Percentiles rank a stretch among this genome's conserved stretches.
Conservation (phyloP, 768 basidiomycete genomes). For the Lactifluus rugatus region DNA sequence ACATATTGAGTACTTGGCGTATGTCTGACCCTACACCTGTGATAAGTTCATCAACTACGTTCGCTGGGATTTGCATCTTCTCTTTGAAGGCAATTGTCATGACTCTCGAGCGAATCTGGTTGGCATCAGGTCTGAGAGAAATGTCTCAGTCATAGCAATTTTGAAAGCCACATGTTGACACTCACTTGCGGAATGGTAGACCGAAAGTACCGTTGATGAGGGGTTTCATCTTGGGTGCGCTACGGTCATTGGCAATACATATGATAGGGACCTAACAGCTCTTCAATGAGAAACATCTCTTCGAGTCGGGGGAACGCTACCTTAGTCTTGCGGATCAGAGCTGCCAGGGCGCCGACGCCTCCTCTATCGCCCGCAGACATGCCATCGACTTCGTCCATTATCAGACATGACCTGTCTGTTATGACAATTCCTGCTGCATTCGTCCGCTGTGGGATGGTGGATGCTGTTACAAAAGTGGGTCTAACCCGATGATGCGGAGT, state of each 20-base stretch:
- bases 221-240: conserved; percentile 87
- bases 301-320: conserved; percentile 29
- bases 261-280: conserved; percentile 79
- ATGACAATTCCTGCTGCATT: conserved; percentile 66
- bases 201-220: conserved; percentile 60
- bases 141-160: neutral
- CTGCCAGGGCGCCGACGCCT: conserved; percentile 88
- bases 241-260: conserved; percentile 89
- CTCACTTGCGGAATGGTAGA: conserved; percentile 70
- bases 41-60: conserved; percentile 89
- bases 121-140: conserved; percentile 57
- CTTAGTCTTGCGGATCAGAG: conserved; percentile 87
- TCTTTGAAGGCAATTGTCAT: conserved; percentile 88
- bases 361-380: conserved; percentile 98
- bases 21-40: conserved; percentile 89
- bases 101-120: conserved; percentile 73
- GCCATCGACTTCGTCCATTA: conserved; percentile 99
- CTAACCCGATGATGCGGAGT: neutral
- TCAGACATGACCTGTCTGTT: conserved; percentile 75
- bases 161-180: neutral
- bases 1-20: conserved; percentile 94
- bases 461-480: neutral
- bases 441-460: conserved; percentile 32
- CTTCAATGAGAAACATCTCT: neutral
- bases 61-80: conserved; percentile 83